These are phyloP conservation scores for Chlorencoelia australis DNA, from an alignment of 2,329 filamentous ascomycete genomes.

Conservation along the genomic window DNA sequence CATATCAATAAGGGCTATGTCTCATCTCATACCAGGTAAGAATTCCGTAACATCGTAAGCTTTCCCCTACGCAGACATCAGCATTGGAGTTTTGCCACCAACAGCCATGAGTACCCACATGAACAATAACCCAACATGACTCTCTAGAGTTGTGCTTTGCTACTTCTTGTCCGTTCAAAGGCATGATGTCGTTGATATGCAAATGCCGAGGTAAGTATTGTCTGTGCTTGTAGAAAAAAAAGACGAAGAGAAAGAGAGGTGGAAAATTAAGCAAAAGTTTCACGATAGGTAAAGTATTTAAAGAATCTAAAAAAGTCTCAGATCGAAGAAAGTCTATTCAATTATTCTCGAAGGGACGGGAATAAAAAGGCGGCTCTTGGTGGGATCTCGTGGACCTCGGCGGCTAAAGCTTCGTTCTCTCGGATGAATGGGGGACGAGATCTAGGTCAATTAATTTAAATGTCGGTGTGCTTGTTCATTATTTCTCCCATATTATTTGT, in stretches of 20 bases:
- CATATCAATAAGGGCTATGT: not conserved
- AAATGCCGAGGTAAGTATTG: slow-evolving; percentile 7
- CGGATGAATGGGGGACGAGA: slow-evolving; percentile 9
- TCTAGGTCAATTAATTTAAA: too few relatives aligned
- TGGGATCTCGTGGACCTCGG: too few relatives aligned
- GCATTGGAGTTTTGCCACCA: slow-evolving; percentile 10
- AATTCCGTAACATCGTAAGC: slow-evolving; percentile 88
- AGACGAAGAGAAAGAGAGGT: not conserved
- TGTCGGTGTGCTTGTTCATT: too few relatives aligned
- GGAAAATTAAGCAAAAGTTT: not conserved
- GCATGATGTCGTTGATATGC: slow-evolving; percentile 15
- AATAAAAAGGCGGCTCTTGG: too few relatives aligned
- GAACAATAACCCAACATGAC: slow-evolving; percentile 87
- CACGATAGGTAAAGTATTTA: too few relatives aligned
- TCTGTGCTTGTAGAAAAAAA: not conserved
- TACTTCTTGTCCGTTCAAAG: slow-evolving; percentile 44
- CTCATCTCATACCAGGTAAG: slow-evolving; percentile 49
- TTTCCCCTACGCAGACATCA: slow-evolving; percentile 44
- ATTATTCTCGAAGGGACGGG: too few relatives aligned
- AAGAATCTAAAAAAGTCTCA: too few relatives aligned
- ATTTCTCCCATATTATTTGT: too few relatives aligned
- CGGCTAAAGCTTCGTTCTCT: slow-evolving; percentile 3
- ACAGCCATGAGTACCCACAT: slow-evolving; percentile 37
- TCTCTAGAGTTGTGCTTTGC: slow-evolving; percentile 69
- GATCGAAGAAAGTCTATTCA: too few relatives aligned